A percentile compares a stretch with the other conserved stretches of the same genome.
phyloP scores from a whole-genome alignment of 2,329 filamentous ascomycete genomes.

The Ceratocystis smalleyi region DNA sequence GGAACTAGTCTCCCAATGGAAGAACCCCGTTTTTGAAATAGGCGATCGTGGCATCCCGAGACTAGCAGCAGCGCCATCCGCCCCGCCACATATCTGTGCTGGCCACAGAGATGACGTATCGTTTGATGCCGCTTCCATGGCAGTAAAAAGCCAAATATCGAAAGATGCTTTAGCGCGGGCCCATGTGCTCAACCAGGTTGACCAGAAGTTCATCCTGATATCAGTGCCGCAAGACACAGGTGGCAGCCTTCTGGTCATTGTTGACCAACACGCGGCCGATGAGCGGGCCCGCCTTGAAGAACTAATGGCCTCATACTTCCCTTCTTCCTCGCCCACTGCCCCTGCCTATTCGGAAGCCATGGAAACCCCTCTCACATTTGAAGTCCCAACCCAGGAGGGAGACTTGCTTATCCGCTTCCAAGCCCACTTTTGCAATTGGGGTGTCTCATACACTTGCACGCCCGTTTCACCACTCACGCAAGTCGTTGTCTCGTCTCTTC shows the following conservation, averaged over 20 bases:
- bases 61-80: constrained; percentile 20
- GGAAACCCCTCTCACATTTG: constrained; percentile 45
- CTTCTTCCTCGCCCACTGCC: constrained; percentile 1
- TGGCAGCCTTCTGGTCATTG: constrained; percentile 47
- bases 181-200: constrained; percentile 64
- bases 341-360: constrained; percentile 26
- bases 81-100: constrained; percentile 20
- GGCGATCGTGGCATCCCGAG: constrained; percentile 31
- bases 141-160: constrained; percentile 35
- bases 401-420: constrained; percentile 39
- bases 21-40: constrained; percentile 58
- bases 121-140: constrained; percentile 9
- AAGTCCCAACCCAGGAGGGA: constrained; percentile 46
- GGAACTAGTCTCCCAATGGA: constrained; percentile 47
- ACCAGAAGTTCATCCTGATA: constrained; percentile 69
- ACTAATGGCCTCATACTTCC: constrained; percentile 44
- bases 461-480: constrained; percentile 7
- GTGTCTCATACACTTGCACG: constrained; percentile 39
- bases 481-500: constrained; percentile 44
- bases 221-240: constrained; percentile 29
- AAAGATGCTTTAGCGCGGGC: constrained; percentile 45
- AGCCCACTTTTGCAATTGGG: constrained; percentile 55
- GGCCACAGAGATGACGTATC: constrained; percentile 18
- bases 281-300: constrained; percentile 69
- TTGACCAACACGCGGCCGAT: constrained; percentile 92